Base-by-base conservation (phyloP, 208 protist species). In the Porcisia deanei region DNA sequence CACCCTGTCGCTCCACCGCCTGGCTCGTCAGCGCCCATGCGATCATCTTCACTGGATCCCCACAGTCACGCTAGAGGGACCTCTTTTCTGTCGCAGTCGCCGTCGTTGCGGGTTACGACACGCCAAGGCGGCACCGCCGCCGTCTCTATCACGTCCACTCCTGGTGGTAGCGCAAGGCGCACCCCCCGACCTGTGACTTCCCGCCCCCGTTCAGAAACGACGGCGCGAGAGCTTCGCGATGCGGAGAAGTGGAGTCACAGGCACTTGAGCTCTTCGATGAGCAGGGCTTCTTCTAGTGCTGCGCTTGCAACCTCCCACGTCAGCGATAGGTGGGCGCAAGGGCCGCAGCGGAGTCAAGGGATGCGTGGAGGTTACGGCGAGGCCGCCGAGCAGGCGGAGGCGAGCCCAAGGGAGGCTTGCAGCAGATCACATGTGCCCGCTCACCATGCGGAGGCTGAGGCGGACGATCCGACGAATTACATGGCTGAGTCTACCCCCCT, bases 161-260 rank as follows among this genome's bases (percentile, higher is more conserved):
- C 45, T 30, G 25, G 47, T 30, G n/a, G 49, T 43, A 34, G 10
- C 52, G 5, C 53, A 18, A 52, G 49, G 7, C 53, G 53, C 52
- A 60, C 68, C 16, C 52, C 68, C 1, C 68, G 68, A 16, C 30
- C n/a, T 43, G 68, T 72, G 34, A 61, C 68, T 18, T 37, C 45
- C 49, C 34, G 34, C 30, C 20, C 34, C 30, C 53, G 52, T 30
- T 49, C 30, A 7, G 53, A 60, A 30, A 43, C n/a, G 14, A 18
- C 22, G 30, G 47, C 10, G 30, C 47, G 39, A 25, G 47, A 18
- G 66, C n/a, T 39, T 53, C 25, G 43, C 25, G 14, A 14, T 71
- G n/a, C 47, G 66, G 41, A 22, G 25, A 25, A 43, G 63, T 20
- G 41, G 63, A 57, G 1, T 18, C 68, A 53, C 18, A 37, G 68